These are phyloP conservation scores for Candida orba DNA, from an alignment of 805 yeast genomes.

Conservation along the genomic window DNA sequence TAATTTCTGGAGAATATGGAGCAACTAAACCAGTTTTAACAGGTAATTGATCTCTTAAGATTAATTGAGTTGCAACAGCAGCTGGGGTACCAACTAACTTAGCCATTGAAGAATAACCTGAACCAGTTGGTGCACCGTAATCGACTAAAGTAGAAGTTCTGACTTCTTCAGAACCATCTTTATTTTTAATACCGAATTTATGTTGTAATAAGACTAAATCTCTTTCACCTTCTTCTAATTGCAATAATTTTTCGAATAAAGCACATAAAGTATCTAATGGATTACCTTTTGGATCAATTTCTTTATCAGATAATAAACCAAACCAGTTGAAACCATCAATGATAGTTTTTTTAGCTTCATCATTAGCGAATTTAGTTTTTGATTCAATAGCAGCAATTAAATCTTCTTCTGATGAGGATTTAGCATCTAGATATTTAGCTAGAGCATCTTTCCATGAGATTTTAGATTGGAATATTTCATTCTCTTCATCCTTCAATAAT, in stretches of 20 bases:
- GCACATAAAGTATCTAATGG: constrained; percentile 97
- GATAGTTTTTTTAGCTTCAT: constrained; percentile 79
- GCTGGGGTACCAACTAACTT: constrained; percentile 97
- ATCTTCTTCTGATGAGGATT: constrained; percentile 63
- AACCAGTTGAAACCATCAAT: constrained; percentile 89
- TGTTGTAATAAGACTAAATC: constrained; percentile 94
- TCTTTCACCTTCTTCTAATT: constrained; percentile 91
- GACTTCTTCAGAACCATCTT: constrained; percentile 82
- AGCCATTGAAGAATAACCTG: constrained; percentile 97
- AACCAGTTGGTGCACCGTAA: constrained; percentile 75
- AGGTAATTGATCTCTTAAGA: constrained; percentile 67
- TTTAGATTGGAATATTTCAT: constrained; percentile 48
- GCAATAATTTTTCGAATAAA: constrained; percentile 91
- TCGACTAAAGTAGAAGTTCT: constrained; percentile 95
- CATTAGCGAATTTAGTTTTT: constrained; percentile 74
- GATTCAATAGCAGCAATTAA: constrained; percentile 67
- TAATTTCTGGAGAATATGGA: constrained; percentile 86
- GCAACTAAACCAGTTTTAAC: constrained; percentile 82
- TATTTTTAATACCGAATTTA: constrained; percentile 96
- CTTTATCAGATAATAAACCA: constrained; percentile 75
- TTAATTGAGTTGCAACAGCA: constrained; percentile 87
- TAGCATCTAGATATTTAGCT: constrained; percentile 65
- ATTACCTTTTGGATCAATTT: constrained; percentile 83
- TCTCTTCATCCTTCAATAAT: constrained; percentile 72
- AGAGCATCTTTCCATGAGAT: constrained; percentile 87